phyloP scores from a whole-genome alignment of 2,329 filamentous ascomycete species.

The Malbranchea zuffiana region DNA sequence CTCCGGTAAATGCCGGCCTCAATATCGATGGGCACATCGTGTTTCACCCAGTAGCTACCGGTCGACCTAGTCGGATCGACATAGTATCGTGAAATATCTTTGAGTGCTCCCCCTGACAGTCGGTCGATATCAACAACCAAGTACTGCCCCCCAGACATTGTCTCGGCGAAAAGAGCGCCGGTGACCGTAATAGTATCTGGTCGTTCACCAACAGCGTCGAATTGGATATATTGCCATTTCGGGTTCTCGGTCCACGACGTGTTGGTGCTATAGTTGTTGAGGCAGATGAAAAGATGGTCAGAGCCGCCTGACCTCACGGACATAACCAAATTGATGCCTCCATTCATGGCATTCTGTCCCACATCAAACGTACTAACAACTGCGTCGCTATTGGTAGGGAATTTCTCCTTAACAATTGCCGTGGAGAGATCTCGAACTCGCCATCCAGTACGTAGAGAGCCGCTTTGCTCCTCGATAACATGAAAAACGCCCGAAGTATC shows the following conservation, averaged over 20 bases:
- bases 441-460: not conserved
- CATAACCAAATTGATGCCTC: not conserved
- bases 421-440: not conserved
- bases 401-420: not conserved
- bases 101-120: not conserved
- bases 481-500: not conserved
- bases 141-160: not conserved
- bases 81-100: not conserved
- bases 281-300: not conserved
- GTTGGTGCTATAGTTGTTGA: not conserved
- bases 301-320: not conserved
- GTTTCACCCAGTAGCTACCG: not conserved
- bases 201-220: not conserved
- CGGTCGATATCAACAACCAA: slow-evolving; percentile 1
- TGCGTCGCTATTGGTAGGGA: not conserved
- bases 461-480: not conserved
- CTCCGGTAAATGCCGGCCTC: not conserved
- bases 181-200: not conserved
- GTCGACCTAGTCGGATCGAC: not conserved
- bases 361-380: not conserved
- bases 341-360: slow-evolving; percentile 2
- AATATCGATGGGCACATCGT: slow-evolving; percentile 1
- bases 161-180: not conserved
- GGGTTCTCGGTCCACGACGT: not conserved
- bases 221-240: not conserved